phyloP scores from a whole-genome alignment of 192 early-diverging fungal species.

The Backusella tarrabulga region DNA sequence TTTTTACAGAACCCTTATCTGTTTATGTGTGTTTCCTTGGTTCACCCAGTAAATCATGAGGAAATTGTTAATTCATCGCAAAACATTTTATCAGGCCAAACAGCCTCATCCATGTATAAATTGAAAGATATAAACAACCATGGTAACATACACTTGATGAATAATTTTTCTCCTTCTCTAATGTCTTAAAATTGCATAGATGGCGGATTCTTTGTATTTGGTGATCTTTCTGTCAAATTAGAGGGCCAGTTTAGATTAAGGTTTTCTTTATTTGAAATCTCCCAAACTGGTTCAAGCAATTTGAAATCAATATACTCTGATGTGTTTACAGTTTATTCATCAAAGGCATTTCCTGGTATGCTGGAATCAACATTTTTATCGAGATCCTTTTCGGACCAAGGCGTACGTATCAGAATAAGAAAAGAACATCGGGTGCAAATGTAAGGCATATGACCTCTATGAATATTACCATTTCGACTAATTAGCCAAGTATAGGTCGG shows the following conservation, averaged over 20 bases:
- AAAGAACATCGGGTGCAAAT: constrained; percentile 67
- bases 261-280: constrained; percentile 89
- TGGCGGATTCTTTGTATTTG: constrained; percentile 93
- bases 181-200: constrained; percentile 36
- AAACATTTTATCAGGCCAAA: constrained; percentile 82
- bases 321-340: constrained; percentile 75
- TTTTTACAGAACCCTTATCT: constrained; percentile 81
- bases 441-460: constrained; percentile 11
- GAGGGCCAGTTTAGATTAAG: constrained; percentile 76
- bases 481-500: background rate
- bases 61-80: constrained; percentile 72
- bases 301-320: constrained; percentile 67
- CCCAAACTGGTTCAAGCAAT: constrained; percentile 41
- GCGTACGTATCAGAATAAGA: constrained; percentile 86
- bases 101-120: constrained; percentile 84
- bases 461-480: background rate
- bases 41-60: constrained; percentile 68
- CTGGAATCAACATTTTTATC: constrained; percentile 87
- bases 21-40: constrained; percentile 93
- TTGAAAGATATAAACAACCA: constrained; percentile 79
- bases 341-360: constrained; percentile 90
- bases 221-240: constrained; percentile 85
- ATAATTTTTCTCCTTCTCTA: background rate
- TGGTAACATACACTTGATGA: constrained; percentile 20
- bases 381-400: constrained; percentile 89